Evolutionary conservation across 352 stramenopile genomes (phyloP).

Genomic region (Phytophthora rubi): DNA sequence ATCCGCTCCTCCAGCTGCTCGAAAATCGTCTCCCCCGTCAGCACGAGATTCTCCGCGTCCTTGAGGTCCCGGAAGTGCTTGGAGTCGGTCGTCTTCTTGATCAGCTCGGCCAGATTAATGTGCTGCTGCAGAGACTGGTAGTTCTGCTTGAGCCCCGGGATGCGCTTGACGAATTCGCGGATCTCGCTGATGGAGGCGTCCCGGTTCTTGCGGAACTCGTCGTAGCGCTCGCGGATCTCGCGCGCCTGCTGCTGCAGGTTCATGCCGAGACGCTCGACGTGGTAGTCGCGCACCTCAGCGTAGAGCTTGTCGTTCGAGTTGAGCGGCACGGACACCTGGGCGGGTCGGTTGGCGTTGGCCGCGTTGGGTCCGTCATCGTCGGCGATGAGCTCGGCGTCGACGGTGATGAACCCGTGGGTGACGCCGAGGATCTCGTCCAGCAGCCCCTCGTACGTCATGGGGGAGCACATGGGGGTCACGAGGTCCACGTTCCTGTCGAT

Average conservation of each 20-base stretch:
- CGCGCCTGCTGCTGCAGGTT: constrained; percentile 44
- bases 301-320: constrained; percentile 97
- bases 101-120: constrained; percentile 96
- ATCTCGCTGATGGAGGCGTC: constrained; percentile 98
- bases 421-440: constrained; percentile 97
- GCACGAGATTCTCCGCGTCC: constrained; percentile 94
- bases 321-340: constrained; percentile 91
- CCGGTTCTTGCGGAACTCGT: constrained; percentile 95
- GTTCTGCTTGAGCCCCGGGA: constrained; percentile 93
- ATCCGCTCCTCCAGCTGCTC: constrained; percentile 97
- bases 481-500: constrained; percentile 96
- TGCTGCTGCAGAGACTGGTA: constrained; percentile 97
- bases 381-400: constrained; percentile 77
- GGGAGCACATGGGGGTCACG: constrained; percentile 95
- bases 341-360: constrained; percentile 45
- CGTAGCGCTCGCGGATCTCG: constrained; percentile 91
- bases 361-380: constrained; percentile 62
- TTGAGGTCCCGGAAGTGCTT: constrained; percentile 95
- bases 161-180: constrained; percentile 98
- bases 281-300: constrained; percentile 95
- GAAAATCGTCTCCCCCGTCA: constrained; percentile 96
- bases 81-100: constrained; percentile 95
- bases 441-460: constrained; percentile 97
- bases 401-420: constrained; percentile 88
- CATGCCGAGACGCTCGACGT: constrained; percentile 96